These are phyloP conservation scores for Cryphonectria radicalis DNA, from an alignment of 2,329 filamentous ascomycete species.

Conservation along the genomic window DNA sequence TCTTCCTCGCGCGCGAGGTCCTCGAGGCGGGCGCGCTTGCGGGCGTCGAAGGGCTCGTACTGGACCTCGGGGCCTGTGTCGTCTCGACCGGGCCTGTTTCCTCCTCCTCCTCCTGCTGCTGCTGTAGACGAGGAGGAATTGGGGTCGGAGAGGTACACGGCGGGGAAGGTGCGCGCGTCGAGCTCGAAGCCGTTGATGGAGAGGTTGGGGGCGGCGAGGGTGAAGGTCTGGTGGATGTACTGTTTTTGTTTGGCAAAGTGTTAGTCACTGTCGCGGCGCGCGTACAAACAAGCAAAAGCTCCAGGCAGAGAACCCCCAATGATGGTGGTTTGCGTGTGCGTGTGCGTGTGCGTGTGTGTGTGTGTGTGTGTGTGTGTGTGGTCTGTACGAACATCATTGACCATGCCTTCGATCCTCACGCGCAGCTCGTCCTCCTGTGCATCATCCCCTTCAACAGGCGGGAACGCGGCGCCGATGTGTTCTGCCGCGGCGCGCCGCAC, in stretches of 20 bases:
- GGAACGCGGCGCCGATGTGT: slow-evolving; percentile 70
- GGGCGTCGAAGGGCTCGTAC: slow-evolving; percentile 65
- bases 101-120: not conserved
- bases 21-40: slow-evolving; percentile 62
- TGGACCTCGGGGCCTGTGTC: slow-evolving; percentile 39
- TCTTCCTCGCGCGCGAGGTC: slow-evolving; percentile 66
- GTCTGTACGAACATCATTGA: slow-evolving; percentile 55
- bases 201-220: slow-evolving; percentile 61
- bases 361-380: slow-evolving; percentile 10
- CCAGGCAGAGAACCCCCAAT: not conserved
- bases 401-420: slow-evolving; percentile 61
- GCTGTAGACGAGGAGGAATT: not conserved
- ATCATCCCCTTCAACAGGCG: slow-evolving; percentile 57
- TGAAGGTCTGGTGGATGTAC: slow-evolving; percentile 67
- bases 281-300: not conserved
- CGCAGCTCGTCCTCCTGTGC: slow-evolving; percentile 60
- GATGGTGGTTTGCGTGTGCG: not conserved
- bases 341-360: not conserved
- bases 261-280: not conserved
- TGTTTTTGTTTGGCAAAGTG: slow-evolving; percentile 35
- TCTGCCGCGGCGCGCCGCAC: slow-evolving; percentile 69
- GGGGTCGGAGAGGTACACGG: slow-evolving; percentile 31
- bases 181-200: slow-evolving; percentile 65
- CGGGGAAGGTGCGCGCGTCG: slow-evolving; percentile 43
- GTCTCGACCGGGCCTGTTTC: slow-evolving; percentile 11